Conservation (phyloP, 2,329 filamentous ascomycete genomes). For the Domatiomyces globalis region DNA sequence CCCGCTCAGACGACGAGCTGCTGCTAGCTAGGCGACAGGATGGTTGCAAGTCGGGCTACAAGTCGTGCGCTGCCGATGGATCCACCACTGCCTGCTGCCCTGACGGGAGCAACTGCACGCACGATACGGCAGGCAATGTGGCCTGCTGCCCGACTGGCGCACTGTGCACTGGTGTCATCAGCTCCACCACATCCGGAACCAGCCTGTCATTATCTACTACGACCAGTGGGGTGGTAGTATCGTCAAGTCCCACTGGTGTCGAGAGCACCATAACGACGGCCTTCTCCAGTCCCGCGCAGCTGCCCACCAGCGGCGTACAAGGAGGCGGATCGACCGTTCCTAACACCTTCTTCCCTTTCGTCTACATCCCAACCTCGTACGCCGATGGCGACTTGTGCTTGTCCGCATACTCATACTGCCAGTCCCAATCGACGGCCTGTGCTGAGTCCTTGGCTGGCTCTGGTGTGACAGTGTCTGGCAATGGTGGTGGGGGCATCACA, state of each 20-base stretch:
- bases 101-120: conserved; percentile 38
- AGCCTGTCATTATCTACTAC: conserved; percentile 13
- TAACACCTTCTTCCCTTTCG: conserved; percentile 38
- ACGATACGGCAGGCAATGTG: conserved; percentile 42
- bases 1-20: conserved; percentile 8
- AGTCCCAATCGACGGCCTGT: conserved; percentile 33
- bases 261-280: conserved; percentile 21
- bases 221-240: conserved; percentile 15
- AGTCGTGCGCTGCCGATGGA: conserved; percentile 38
- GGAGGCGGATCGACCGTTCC: conserved; percentile 19
- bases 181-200: conserved; percentile 6
- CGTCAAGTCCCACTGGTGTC: conserved; percentile 21
- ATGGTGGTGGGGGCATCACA: conserved; percentile 34
- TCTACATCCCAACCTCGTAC: conserved; percentile 41
- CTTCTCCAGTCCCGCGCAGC: conserved; percentile 18
- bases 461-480: conserved; percentile 38
- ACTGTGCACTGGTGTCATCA: conserved; percentile 43
- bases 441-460: conserved; percentile 34
- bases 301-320: conserved; percentile 27
- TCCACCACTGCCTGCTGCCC: conserved; percentile 43
- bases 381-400: conserved; percentile 37
- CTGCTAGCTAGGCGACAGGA: conserved; percentile 12
- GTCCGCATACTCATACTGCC: conserved; percentile 40
- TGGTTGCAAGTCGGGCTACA: conserved; percentile 39
- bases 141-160: conserved; percentile 47